Evolutionary conservation across 2,329 filamentous ascomycete species (phyloP), one percentile per base, ranked within the genome.

Genomic region (Trichoderma polysporum): DNA sequence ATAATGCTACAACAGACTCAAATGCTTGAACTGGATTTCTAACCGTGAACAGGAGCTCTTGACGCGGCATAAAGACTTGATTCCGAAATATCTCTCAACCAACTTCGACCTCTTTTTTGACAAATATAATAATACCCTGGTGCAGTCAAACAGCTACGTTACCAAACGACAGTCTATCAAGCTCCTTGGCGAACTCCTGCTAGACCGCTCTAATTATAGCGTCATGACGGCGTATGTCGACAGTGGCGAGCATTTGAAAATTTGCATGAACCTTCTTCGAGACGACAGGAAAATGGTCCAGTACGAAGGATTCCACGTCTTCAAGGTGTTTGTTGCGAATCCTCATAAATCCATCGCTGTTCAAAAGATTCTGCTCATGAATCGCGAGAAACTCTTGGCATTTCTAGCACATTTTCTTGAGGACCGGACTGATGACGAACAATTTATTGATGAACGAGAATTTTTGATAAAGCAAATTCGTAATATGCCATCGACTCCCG

Each of bases 261-360:
- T 98, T 70, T 95, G 94, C 82, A 99, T 99, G 95, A 98, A 97
- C 78, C 84, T 99, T 68, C 83, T 99, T 69, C 90, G 93, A 72
- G 95, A 98, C 78, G 94, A 98, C 78, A 88, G 94, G 72, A 95
- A 97, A 79, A 99, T 99, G 94, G 95, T 99, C 69, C 95, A 98
- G 79, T 99, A 99, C 77, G 95, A 99, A 78, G 95, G 94, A 8
- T 99, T 99, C 78, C 95, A 99, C 77, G 94, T 99, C 49, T 99
- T 99, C 86, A 99, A 99, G 84, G 94, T 99, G 69, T 99, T 99
- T 79, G 95, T 98, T 63, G 95, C 95, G 68, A 99, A 99, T 77
- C 95, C 95, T 8, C 94, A 98, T 83, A 99, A 99, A 81, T 97
- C 93, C n/a, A 85, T 94, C 68, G 92, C 94, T 37, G 95, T 99